Conservation (phyloP, 345 rosid species). For the Salix dunnii region DNA sequence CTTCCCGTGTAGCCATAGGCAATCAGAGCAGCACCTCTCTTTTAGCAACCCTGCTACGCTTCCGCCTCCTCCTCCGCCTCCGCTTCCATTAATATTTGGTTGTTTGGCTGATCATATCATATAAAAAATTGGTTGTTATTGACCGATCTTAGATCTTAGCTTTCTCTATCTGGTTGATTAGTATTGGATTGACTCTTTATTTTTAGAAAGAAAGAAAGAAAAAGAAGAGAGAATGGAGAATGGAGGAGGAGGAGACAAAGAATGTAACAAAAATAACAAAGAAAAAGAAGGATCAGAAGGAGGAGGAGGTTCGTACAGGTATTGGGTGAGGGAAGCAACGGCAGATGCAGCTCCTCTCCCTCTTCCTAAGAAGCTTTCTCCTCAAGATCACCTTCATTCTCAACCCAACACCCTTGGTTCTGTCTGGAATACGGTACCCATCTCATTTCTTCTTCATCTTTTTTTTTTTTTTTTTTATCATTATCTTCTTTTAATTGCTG, state of each 20-base stretch:
- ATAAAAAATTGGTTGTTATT: neutral
- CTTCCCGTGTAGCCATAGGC: neutral
- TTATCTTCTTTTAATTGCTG: neutral
- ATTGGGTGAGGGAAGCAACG: slow-evolving; percentile 78
- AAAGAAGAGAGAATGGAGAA: slow-evolving; percentile 2
- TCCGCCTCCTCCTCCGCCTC: no score
- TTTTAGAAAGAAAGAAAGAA: neutral
- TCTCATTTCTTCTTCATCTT: neutral
- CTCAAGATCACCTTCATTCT: slow-evolving; percentile 35
- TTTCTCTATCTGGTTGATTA: neutral
- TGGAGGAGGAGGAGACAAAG: slow-evolving; percentile 15
- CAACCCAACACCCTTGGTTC: slow-evolving; percentile 57
- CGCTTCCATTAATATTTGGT: neutral
- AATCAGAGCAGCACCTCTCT: neutral
- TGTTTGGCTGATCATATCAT: neutral
- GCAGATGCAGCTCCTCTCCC: slow-evolving; percentile 82
- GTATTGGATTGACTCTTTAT: neutral
- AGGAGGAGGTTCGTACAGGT: slow-evolving; percentile 52
- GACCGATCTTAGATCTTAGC: neutral
- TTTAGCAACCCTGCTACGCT: neutral
- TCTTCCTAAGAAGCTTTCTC: slow-evolving; percentile 54
- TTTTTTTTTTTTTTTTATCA: neutral
- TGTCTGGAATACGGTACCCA: slow-evolving; percentile 67
- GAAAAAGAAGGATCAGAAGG: neutral
- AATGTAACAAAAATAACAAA: neutral